These are phyloP conservation scores for Nicotiana rustica DNA, from an alignment of 305 asterid genomes.

Conservation along the genomic window DNA sequence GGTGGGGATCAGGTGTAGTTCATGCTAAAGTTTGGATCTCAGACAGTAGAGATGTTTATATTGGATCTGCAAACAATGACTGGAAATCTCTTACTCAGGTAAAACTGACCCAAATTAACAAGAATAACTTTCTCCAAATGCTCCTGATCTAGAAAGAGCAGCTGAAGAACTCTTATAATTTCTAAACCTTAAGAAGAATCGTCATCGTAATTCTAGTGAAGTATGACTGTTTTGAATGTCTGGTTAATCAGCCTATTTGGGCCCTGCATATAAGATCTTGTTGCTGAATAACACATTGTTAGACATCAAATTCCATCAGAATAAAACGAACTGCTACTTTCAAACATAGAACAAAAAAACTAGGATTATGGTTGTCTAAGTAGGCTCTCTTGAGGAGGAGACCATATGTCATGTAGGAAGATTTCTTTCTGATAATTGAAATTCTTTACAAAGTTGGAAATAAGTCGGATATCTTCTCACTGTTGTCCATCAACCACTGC, in stretches of 20 bases:
- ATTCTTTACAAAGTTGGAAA: background rate
- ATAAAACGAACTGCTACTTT: background rate
- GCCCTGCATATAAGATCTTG: too few species aligned
- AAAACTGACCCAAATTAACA: background rate
- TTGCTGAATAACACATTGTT: too few species aligned
- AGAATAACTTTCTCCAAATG: background rate
- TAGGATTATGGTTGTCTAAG: background rate
- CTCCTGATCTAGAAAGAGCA: background rate
- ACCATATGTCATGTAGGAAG: background rate
- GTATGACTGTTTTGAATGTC: background rate
- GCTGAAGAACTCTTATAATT: background rate
- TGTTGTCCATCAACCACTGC: background rate
- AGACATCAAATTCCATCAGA: too few species aligned
- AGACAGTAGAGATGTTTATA: constrained; percentile 71
- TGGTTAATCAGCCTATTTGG: background rate
- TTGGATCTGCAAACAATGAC: constrained; percentile 95
- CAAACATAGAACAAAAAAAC: background rate
- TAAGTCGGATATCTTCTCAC: background rate
- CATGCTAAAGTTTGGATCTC: constrained; percentile 97
- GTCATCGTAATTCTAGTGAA: background rate
- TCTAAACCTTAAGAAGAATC: background rate
- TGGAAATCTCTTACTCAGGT: constrained; percentile 98
- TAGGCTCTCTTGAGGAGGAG: background rate
- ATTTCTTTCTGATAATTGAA: background rate
- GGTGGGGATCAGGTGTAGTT: constrained; percentile 93